Evolutionary conservation across 1,284 basidiomycete species (phyloP), one percentile per base, ranked within the genome.

Genomic region (Chalciporus sp.): DNA sequence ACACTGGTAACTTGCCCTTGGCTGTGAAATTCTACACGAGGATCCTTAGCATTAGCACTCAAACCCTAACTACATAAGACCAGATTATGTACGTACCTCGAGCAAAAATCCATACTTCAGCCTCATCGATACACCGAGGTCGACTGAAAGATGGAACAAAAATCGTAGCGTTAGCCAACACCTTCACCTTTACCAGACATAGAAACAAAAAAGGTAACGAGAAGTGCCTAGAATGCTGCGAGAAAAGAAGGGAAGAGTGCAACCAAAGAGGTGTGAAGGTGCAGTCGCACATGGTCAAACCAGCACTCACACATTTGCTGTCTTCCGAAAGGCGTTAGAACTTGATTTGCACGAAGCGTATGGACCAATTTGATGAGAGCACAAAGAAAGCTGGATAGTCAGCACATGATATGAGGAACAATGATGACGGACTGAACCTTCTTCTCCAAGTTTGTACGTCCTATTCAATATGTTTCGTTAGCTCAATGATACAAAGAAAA

Each of bases 31-130:
- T 88, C 82, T 91, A 52, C 23, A 6, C 45, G 31, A n/a, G 42
- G 48, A 44, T 19, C 16, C 6, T 47, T n/a, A 19, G 37, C 1
- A 4, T 39, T 39, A 29, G 12, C 31, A 14, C 31, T 33, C 31
- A 5, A 29, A 14, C 17, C 10, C 11, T 11, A 8, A 14, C 7
- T 11, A 40, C 8, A 44, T 16, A 16, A 12, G 16, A 5, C 2
- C 4, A 41, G 23, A 49, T 6, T 12, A 19, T 10, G 1, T 8
- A 37, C 64, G 4, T 4, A 83, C 84, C 74, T 89, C 79, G 26
- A 93, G 76, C 44, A 94, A 74, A 70, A 84, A 86, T 3, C 91
- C 92, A 60, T 93, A 94, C 72, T 92, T 91, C 67, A 90, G 72
- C 49, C 88, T 83, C 70, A 82, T 80, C 1, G 87, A 84, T 4